phyloP scores from a whole-genome alignment of 192 early-diverging fungal genomes.

The Paraglomus brasilianum region DNA sequence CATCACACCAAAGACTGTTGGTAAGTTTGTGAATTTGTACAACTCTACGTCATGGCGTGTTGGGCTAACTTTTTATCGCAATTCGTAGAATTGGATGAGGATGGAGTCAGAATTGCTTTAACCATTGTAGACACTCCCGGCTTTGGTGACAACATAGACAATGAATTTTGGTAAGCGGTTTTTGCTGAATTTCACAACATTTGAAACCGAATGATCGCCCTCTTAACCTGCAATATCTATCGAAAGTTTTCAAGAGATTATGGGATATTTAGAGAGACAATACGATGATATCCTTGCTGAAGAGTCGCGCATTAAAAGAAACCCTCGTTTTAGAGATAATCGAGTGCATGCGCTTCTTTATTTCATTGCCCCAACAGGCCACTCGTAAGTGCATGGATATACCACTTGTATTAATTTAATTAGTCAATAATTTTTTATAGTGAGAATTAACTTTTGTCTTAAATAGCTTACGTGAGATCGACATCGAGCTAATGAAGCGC shows the following conservation, averaged over 20 bases:
- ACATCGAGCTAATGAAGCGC: slow-evolving; percentile 90
- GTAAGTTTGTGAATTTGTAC: slow-evolving; percentile 37
- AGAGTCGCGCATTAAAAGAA: slow-evolving; percentile 81
- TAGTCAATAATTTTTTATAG: neutral
- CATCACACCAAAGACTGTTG: slow-evolving; percentile 86
- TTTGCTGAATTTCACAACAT: no score
- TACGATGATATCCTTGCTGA: slow-evolving; percentile 94
- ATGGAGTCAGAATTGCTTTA: slow-evolving; percentile 94
- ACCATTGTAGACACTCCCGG: slow-evolving; percentile 99
- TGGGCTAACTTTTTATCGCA: neutral
- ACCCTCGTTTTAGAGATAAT: slow-evolving; percentile 87
- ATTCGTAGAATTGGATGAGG: slow-evolving; percentile 86
- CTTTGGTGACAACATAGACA: slow-evolving; percentile 96
- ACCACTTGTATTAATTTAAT: slow-evolving; percentile 22
- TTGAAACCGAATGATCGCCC: neutral
- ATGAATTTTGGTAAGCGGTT: slow-evolving; percentile 76
- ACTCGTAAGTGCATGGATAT: slow-evolving; percentile 56
- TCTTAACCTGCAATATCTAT: neutral
- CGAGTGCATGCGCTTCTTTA: slow-evolving; percentile 95
- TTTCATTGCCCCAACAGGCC: slow-evolving; percentile 97
- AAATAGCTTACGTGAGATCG: slow-evolving; percentile 84
- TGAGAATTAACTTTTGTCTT: neutral
- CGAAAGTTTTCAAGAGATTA: slow-evolving; percentile 85
- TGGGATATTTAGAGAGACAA: slow-evolving; percentile 90
- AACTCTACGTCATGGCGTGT: neutral